Percentiles rank a stretch among this genome's conserved stretches.
phyloP scores from a whole-genome alignment of 768 basidiomycete species.

The Tylopilus felleus region DNA sequence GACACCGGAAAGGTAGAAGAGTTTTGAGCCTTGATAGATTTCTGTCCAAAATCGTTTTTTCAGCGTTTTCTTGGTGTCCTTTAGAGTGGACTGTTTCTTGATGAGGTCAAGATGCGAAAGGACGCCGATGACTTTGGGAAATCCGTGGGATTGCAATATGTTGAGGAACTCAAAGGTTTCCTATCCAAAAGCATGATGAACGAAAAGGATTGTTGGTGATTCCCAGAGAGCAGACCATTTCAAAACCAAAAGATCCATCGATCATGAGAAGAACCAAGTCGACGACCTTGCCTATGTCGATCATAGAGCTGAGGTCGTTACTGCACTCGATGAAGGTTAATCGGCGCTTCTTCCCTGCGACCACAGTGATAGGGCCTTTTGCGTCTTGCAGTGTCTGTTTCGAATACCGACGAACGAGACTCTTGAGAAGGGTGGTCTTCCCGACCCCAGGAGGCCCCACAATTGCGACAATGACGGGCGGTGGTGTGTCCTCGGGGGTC shows the following conservation, averaged over 20 bases:
- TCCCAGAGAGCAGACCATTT: conserved; percentile 70
- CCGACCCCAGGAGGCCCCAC: conserved; percentile 97
- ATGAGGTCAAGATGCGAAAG: conserved; percentile 96
- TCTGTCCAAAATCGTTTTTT: conserved; percentile 99
- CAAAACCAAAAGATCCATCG: conserved; percentile 96
- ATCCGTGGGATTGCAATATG: conserved; percentile 93
- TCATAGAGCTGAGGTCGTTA: conserved; percentile 97
- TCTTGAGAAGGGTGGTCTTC: conserved; percentile 91
- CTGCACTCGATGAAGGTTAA: conserved; percentile 98
- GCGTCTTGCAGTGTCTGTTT: conserved; percentile 90
- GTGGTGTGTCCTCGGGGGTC: conserved; percentile 87
- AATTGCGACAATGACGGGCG: conserved; percentile 90
- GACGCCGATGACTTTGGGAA: conserved; percentile 97
- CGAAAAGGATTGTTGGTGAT: rapidly evolving
- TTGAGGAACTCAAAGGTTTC: conserved; percentile 99
- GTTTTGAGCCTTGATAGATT: conserved; percentile 97
- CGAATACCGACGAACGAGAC: conserved; percentile 86
- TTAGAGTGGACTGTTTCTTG: conserved; percentile 83
- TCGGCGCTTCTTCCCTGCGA: conserved; percentile 87
- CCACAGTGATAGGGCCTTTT: conserved; percentile 92
- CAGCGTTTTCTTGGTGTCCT: conserved; percentile 86
- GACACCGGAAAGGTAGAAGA: conserved; percentile 96
- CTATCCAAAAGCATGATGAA: conserved; percentile 38
- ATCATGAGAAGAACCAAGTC: conserved; percentile 97
- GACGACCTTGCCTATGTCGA: conserved; percentile 95